Conservation (phyloP, 1,139 yeast species). For the Debaryomyces nepalensis region DNA sequence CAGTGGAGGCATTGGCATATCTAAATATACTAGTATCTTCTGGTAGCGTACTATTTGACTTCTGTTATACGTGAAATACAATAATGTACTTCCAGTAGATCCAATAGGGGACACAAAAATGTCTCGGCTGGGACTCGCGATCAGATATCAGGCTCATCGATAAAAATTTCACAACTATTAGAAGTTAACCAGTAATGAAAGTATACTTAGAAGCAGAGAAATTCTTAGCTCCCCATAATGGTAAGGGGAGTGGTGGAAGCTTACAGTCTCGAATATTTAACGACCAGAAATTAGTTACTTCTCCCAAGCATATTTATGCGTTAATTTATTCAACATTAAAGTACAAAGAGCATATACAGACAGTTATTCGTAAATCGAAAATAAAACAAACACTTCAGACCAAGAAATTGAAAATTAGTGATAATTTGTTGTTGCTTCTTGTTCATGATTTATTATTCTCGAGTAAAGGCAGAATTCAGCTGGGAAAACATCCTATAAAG, state of each 20-base stretch:
- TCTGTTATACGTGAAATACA: too few species aligned
- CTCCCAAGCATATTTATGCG: constrained; percentile 85
- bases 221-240: constrained; percentile 35
- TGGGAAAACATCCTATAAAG: constrained; percentile 87
- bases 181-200: constrained; percentile 46
- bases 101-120: constrained; percentile 8
- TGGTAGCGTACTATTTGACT: not conserved
- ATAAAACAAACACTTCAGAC: constrained; percentile 49
- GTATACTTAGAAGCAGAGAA: constrained; percentile 66
- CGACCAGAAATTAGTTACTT: constrained; percentile 37
- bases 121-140: constrained; percentile 1
- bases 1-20: constrained; percentile 48
- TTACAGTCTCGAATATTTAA: constrained; percentile 71
- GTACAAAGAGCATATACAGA: constrained; percentile 63
- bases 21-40: not conserved
- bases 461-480: constrained; percentile 79
- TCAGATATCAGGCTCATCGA: constrained; percentile 8
- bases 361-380: constrained; percentile 68
- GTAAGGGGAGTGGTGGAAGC: constrained; percentile 39
- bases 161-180: constrained; percentile 8
- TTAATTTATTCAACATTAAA: constrained; percentile 76
- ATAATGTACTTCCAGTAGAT: not conserved
- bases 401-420: constrained; percentile 45
- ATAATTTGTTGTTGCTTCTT: constrained; percentile 60
- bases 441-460: constrained; percentile 83